Conservation (phyloP, 2,329 filamentous ascomycete genomes). For the Parasarocladium wereldwijsianum region DNA sequence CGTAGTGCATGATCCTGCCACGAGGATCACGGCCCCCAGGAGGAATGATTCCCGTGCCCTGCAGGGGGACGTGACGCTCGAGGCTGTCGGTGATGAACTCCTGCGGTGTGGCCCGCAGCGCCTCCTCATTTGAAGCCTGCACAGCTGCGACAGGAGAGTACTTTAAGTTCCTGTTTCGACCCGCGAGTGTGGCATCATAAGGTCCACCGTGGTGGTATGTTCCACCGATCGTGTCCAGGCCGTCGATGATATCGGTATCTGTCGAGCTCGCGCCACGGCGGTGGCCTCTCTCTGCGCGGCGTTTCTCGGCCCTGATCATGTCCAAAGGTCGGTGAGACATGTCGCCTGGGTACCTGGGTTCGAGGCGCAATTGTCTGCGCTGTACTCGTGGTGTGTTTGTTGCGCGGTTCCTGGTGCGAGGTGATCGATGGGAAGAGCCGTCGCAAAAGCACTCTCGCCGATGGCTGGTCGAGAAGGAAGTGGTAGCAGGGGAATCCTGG, state of each 20-base stretch:
- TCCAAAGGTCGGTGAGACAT: slow-evolving; percentile 53
- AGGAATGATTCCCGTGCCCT: slow-evolving; percentile 66
- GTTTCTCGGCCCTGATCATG: slow-evolving; percentile 46
- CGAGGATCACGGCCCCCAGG: slow-evolving; percentile 53
- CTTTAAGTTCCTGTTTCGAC: slow-evolving; percentile 51
- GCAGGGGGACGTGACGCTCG: slow-evolving; percentile 58
- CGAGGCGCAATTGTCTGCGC: too few relatives aligned
- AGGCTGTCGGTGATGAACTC: slow-evolving; percentile 68
- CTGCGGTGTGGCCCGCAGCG: slow-evolving; percentile 63
- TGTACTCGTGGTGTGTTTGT: too few relatives aligned
- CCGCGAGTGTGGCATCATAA: slow-evolving; percentile 67
- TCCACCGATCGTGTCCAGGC: slow-evolving; percentile 53
- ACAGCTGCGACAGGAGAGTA: slow-evolving; percentile 67
- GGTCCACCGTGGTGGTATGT: slow-evolving; percentile 83
- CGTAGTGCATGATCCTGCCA: slow-evolving; percentile 60
- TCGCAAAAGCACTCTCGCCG: too few relatives aligned
- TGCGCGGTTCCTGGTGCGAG: slow-evolving; percentile 7
- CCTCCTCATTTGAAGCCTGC: slow-evolving; percentile 55
- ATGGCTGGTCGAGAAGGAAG: too few relatives aligned
- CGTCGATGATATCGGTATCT: slow-evolving; percentile 66
- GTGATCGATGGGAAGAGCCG: too few relatives aligned
- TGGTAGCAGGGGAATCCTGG: slow-evolving; percentile 6
- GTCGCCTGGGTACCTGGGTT: slow-evolving; percentile 50
- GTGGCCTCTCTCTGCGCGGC: slow-evolving; percentile 35
- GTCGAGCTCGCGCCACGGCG: slow-evolving; percentile 40